Evolutionary conservation across 2,329 filamentous ascomycete species (phyloP).

Genomic region (Corinectria fuckeliana): DNA sequence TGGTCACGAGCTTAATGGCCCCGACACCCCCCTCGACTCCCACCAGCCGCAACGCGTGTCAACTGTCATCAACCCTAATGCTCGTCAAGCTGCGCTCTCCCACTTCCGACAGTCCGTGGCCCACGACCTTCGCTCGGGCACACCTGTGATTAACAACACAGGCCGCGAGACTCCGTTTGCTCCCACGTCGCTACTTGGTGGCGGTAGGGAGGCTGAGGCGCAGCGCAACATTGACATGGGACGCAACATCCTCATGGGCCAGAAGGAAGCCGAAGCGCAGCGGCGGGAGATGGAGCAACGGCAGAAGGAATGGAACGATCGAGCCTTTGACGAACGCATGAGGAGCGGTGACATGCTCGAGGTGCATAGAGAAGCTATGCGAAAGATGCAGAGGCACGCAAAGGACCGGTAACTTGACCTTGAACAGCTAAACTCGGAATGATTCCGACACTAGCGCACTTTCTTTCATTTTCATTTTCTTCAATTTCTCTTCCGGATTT

Average conservation of each 20-base stretch:
- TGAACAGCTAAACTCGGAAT: not conserved
- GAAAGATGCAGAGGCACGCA: conserved; percentile 71
- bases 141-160: conserved; percentile 41
- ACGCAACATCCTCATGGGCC: conserved; percentile 62
- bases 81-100: conserved; percentile 66
- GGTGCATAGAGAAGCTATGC: conserved; percentile 79
- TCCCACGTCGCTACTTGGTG: conserved; percentile 41
- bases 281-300: conserved; percentile 63
- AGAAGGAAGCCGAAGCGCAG: conserved; percentile 68
- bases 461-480: conserved; percentile 21
- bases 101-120: conserved; percentile 71
- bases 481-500: conserved; percentile 24
- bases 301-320: conserved; percentile 65
- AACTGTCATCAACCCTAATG: conserved; percentile 49
- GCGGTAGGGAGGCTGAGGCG: conserved; percentile 49
- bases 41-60: conserved; percentile 60
- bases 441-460: conserved; percentile 6
- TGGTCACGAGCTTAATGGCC: conserved; percentile 38
- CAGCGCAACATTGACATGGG: conserved; percentile 60
- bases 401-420: conserved; percentile 37
- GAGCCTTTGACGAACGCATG: conserved; percentile 77
- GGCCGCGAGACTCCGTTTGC: conserved; percentile 50
- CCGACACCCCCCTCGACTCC: conserved; percentile 54
- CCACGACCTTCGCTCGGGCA: conserved; percentile 61
- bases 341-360: conserved; percentile 76